Evolutionary conservation across 225 moss, liverwort and hornwort species (phyloP), one percentile per base, ranked within the genome.

Genomic region (Asterella californica): DNA sequence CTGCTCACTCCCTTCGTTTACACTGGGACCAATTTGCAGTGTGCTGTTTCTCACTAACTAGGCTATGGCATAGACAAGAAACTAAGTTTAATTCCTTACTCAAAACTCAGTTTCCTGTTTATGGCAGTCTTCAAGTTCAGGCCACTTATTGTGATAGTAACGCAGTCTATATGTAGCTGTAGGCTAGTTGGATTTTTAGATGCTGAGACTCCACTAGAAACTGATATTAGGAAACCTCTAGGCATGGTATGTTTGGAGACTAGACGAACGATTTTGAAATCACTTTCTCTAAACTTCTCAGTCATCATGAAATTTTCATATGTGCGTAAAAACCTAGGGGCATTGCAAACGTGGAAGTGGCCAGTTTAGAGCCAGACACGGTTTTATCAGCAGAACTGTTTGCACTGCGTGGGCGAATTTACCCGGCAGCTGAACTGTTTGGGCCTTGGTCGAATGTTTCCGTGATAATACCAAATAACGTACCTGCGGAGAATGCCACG

Each of bases 361-460:
- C 73, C 14, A 48, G 9, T 49, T 72, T 78, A 55, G 72, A 82
- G 22, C 9, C 62, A 2, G 27, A 61, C 21, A n/a, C 32, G 32
- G 50, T 78, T 10, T 10, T 82, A 42, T 78, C 63, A 33, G 82
- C 72, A 22, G 61, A 72, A 4, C 21, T 78, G 14, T 47, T 27
- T 19, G 82, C 78, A 4, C 1, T 33, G 19, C 32, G 63, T 59
- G 82, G 82, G 36, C 52, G 78, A 7, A 7, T 82, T 15, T 82
- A 72, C 37, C 82, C 82, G 10, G 78, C 72, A 54, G 72, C 76
- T 50, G 72, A 78, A 4, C 71, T 78, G 62, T 64, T 78, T 25
- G 52, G 30, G 48, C 22, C 46, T 7, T 82, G 78, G 82, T 42
- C 15, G 27, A 61, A 49, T 50, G 72, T 74, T 32, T 73, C 78